These are phyloP conservation scores for Fusarium sp. DNA, from an alignment of 2,329 filamentous ascomycete genomes.

Conservation along the genomic window DNA sequence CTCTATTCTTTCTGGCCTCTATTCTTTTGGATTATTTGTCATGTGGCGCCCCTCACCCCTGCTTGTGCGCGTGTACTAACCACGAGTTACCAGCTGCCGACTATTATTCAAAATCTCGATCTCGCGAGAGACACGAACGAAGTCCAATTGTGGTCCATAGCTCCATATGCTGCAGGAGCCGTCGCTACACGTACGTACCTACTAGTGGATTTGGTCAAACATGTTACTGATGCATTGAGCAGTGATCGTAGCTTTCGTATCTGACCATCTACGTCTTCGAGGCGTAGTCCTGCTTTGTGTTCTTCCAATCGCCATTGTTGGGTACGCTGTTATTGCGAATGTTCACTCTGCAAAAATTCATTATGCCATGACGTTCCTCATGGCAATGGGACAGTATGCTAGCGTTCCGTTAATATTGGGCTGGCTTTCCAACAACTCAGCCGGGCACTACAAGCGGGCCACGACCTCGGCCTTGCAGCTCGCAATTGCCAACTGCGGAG, in stretches of 20 bases:
- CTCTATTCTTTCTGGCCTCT: slow-evolving; percentile 10
- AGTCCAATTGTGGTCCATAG: background rate
- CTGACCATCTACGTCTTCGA: slow-evolving; percentile 1
- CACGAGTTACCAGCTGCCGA: too few relatives aligned
- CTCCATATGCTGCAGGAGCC: too few relatives aligned
- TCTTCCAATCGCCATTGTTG: slow-evolving; percentile 7
- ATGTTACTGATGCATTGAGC: background rate
- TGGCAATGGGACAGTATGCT: slow-evolving; percentile 76
- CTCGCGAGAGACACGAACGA: slow-evolving; percentile 5
- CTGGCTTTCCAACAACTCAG: slow-evolving; percentile 78
- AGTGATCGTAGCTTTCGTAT: slow-evolving; percentile 12
- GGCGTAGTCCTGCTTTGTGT: slow-evolving; percentile 6
- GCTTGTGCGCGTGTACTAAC: too few relatives aligned
- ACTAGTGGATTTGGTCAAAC: too few relatives aligned
- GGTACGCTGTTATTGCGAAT: slow-evolving; percentile 6
- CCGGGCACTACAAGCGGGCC: slow-evolving; percentile 79
- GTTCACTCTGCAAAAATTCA: slow-evolving; percentile 58
- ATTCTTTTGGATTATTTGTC: background rate
- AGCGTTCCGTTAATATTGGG: slow-evolving; percentile 75
- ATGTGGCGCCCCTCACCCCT: too few relatives aligned
- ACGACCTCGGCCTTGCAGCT: slow-evolving; percentile 68
- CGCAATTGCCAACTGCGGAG: slow-evolving; percentile 10
- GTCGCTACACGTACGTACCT: too few relatives aligned
- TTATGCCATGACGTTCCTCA: slow-evolving; percentile 78
- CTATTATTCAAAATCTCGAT: slow-evolving; percentile 9